Evolutionary conservation across 345 rosid species (phyloP).

Genomic region (Dovyalis caffra): DNA sequence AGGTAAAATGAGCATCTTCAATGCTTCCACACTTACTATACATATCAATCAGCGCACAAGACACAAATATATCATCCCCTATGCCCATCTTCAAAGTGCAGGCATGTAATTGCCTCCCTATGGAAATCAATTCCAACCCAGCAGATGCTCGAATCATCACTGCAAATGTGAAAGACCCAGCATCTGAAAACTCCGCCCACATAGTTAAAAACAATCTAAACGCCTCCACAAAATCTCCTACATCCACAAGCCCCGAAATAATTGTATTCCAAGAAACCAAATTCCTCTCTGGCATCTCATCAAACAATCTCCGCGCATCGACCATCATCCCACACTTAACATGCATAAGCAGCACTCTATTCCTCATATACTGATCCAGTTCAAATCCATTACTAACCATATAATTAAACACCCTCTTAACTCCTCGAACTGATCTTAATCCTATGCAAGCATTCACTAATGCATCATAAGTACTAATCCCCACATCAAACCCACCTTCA

Average conservation of each 20-base stretch:
- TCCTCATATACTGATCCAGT: conserved; percentile 60
- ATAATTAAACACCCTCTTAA: conserved; percentile 57
- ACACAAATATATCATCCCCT: conserved; percentile 51
- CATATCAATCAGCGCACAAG: conserved; percentile 82
- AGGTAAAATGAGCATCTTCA: conserved; percentile 67
- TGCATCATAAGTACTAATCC: conserved; percentile 62
- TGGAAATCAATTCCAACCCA: conserved; percentile 53
- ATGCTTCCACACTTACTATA: conserved; percentile 84
- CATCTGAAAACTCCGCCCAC: conserved; percentile 79
- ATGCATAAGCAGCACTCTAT: conserved; percentile 70
- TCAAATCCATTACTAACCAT: conserved; percentile 53
- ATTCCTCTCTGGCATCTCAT: conserved; percentile 72
- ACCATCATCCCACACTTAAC: conserved; percentile 72
- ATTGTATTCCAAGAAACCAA: conserved; percentile 63
- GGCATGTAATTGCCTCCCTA: conserved; percentile 69
- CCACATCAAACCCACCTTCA: conserved; percentile 47
- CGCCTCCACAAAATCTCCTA: conserved; percentile 62
- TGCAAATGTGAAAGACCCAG: conserved; percentile 52
- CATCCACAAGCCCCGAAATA: conserved; percentile 54
- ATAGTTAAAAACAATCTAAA: conserved; percentile 55
- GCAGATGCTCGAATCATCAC: conserved; percentile 67
- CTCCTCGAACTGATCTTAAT: conserved; percentile 60
- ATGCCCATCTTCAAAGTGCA: conserved; percentile 57
- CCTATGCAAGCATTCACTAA: conserved; percentile 75
- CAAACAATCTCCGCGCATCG: conserved; percentile 67